These are phyloP conservation scores for Monosporascus sp. DNA, from an alignment of 2,329 filamentous ascomycete genomes.

Conservation along the genomic window DNA sequence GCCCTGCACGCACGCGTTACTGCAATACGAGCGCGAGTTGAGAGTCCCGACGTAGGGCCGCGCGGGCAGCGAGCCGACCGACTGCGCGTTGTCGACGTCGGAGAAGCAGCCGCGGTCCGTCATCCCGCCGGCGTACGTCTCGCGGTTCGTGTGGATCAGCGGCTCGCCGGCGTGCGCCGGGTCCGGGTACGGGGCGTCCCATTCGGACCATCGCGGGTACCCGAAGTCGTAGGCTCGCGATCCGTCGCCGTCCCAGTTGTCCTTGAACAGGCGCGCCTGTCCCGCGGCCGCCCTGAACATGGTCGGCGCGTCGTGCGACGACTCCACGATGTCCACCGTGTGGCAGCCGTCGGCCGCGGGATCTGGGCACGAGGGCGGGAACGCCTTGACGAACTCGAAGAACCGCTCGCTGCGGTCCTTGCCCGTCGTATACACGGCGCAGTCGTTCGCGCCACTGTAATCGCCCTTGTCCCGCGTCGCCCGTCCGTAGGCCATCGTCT, in stretches of 20 bases:
- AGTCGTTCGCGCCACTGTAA: conserved; percentile 1
- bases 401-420: conserved; percentile 8
- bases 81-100: conserved; percentile 5
- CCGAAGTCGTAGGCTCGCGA: conserved; percentile 2
- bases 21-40: conserved; percentile 5
- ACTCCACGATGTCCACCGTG: conserved; percentile 7
- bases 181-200: conserved; percentile 8
- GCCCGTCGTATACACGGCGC: conserved; percentile 6
- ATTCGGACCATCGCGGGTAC: conserved; percentile 3
- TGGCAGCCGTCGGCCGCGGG: conserved; percentile 1
- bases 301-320: conserved; percentile 7
- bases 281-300: conserved; percentile 5
- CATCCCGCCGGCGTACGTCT: conserved; percentile 3
- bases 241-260: conserved; percentile 8
- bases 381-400: conserved; percentile 6
- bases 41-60: conserved; percentile 1
- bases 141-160: conserved; percentile 1
- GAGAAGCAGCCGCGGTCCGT: conserved; percentile 3
- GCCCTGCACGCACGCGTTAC: neutral
- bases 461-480: conserved; percentile 6
- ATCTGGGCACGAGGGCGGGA: conserved; percentile 2
- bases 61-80: conserved; percentile 1
- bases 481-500: conserved; percentile 6
- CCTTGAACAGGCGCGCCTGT: conserved; percentile 7
- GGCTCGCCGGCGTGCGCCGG: neutral